These are phyloP conservation scores for Penicillium verhagenii DNA, from an alignment of 495 filamentous ascomycete species.

Conservation along the genomic window DNA sequence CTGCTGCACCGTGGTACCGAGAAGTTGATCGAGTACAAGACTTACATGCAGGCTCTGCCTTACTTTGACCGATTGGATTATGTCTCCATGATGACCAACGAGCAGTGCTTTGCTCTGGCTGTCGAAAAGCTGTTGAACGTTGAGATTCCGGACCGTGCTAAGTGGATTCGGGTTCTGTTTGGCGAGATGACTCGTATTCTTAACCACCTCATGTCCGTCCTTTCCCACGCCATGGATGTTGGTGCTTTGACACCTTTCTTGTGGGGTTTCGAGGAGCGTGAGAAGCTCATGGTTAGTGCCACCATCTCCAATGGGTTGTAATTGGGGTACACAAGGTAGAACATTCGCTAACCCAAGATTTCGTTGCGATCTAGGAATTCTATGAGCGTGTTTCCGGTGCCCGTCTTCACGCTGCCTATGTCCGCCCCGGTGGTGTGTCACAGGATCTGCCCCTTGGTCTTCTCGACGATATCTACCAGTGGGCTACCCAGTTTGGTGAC, in stretches of 20 bases:
- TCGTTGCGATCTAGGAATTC: conserved; percentile 71
- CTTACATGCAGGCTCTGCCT: conserved; percentile 94
- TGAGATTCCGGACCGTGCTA: conserved; percentile 92
- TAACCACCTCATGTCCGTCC: conserved; percentile 97
- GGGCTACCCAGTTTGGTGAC: conserved; percentile 99
- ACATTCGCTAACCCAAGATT: conserved; percentile 7
- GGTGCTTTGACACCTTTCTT: conserved; percentile 97
- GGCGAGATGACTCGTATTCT: conserved; percentile 92
- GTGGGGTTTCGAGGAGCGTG: conserved; percentile 99
- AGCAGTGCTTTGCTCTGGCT: conserved; percentile 93
- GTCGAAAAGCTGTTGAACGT: conserved; percentile 98
- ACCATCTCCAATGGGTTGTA: background rate
- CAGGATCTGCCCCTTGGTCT: conserved; percentile 94
- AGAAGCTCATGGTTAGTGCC: conserved; percentile 92
- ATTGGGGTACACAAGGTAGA: background rate
- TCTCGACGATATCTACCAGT: conserved; percentile 99
- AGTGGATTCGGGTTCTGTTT: conserved; percentile 96
- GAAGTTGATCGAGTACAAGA: conserved; percentile 99
- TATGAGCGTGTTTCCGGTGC: conserved; percentile 99
- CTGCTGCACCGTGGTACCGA: conserved; percentile 96
- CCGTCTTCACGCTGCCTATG: conserved; percentile 96
- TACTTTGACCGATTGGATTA: conserved; percentile 99
- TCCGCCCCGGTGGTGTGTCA: conserved; percentile 93
- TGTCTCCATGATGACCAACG: conserved; percentile 99
- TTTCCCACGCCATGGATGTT: conserved; percentile 99